Evolutionary conservation across 2,329 filamentous ascomycete species (phyloP).

Genomic region (Xylariaceae sp.): DNA sequence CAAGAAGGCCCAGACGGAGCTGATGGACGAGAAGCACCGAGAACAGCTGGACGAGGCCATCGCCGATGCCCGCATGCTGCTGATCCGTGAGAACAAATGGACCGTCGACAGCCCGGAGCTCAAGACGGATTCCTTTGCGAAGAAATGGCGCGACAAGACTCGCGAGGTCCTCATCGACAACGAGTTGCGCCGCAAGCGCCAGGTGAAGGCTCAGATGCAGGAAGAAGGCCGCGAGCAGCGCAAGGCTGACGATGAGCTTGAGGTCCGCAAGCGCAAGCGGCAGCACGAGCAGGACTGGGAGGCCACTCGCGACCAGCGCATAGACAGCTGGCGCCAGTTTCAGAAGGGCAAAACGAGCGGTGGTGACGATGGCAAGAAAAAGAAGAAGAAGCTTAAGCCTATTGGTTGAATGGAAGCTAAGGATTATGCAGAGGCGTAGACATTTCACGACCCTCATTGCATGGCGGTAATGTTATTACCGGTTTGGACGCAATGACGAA

Average conservation of each 20-base stretch:
- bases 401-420: constrained; percentile 54
- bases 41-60: constrained; percentile 90
- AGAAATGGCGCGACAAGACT: constrained; percentile 88
- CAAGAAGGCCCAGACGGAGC: constrained; percentile 89
- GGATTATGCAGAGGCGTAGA: constrained; percentile 15
- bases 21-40: constrained; percentile 94
- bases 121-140: constrained; percentile 81
- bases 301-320: constrained; percentile 85
- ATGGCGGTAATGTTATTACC: constrained; percentile 2
- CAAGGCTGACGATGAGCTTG: constrained; percentile 83
- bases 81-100: constrained; percentile 94
- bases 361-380: constrained; percentile 59
- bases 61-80: constrained; percentile 90
- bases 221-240: constrained; percentile 92
- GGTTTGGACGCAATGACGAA: constrained; percentile 5
- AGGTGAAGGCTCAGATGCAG: constrained; percentile 93
- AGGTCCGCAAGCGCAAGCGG: constrained; percentile 81
- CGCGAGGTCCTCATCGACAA: constrained; percentile 91
- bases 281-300: constrained; percentile 97
- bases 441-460: constrained; percentile 9
- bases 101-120: constrained; percentile 87
- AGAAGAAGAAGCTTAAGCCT: constrained; percentile 75
- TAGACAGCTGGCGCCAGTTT: constrained; percentile 93
- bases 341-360: constrained; percentile 72
- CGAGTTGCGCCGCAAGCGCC: constrained; percentile 81